phyloP scores from a whole-genome alignment of 106 monocot species.

The Dendrobium catenatum region DNA sequence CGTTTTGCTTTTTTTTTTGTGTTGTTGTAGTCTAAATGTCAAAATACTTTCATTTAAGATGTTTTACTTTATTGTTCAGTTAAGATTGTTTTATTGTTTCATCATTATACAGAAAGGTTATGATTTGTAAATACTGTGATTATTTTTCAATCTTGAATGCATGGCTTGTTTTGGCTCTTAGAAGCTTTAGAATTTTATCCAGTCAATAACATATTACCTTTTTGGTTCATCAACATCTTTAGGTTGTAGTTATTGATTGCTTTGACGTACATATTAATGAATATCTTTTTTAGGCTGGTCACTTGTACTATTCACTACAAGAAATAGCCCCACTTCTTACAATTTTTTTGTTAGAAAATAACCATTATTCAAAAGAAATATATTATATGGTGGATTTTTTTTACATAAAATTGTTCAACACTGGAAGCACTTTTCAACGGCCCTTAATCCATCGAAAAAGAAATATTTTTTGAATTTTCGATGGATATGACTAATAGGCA shows the following conservation, averaged over 20 bases:
- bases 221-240: neutral
- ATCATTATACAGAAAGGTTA: neutral
- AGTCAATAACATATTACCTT: neutral
- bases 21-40: neutral
- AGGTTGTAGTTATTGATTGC: neutral
- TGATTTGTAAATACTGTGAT: slow-evolving; percentile 2
- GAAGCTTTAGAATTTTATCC: neutral
- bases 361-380: no score
- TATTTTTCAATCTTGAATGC: neutral
- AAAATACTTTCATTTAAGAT: neutral
- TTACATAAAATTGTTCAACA: no score
- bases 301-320: neutral
- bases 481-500: no score
- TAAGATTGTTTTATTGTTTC: neutral
- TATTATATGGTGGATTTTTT: no score
- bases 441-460: no score
- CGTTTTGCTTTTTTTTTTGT: neutral
- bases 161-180: neutral
- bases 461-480: no score
- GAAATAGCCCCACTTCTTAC: no score
- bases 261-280: neutral
- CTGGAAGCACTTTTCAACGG: no score
- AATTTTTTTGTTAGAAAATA: no score
- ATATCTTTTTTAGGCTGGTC: neutral
- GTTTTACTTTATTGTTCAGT: neutral